Evolutionary conservation across 306 rosid species (phyloP).

Genomic region (Vicia faba): DNA sequence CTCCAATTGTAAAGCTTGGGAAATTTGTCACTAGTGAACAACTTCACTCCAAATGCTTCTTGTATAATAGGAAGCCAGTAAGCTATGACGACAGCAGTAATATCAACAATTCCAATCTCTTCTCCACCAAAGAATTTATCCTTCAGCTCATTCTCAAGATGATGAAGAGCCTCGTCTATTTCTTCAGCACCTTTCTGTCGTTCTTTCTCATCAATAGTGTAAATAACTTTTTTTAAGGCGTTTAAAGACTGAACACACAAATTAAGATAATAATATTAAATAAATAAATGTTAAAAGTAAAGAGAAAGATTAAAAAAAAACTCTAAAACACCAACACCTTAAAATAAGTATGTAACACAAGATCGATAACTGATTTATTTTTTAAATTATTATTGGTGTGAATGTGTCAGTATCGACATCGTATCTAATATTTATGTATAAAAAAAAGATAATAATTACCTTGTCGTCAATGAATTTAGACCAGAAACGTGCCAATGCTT

Average conservation of each 20-base stretch:
- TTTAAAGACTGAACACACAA: slow-evolving; percentile 9
- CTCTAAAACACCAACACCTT: too few relatives aligned
- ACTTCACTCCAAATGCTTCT: slow-evolving; percentile 39
- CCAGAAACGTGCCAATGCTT: slow-evolving; percentile 62
- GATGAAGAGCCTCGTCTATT: slow-evolving; percentile 31
- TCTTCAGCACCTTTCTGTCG: slow-evolving; percentile 45
- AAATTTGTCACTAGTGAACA: slow-evolving; percentile 44
- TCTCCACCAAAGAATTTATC: slow-evolving; percentile 66
- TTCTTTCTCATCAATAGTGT: slow-evolving; percentile 27
- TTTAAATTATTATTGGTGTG: too few relatives aligned
- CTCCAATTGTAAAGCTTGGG: slow-evolving; percentile 52
- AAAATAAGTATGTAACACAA: too few relatives aligned
- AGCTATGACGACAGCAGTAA: slow-evolving; percentile 37
- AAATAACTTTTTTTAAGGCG: slow-evolving; percentile 15
- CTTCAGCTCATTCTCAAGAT: slow-evolving; percentile 57
- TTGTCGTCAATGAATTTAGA: slow-evolving; percentile 58
- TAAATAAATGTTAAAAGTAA: background rate
- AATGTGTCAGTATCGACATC: too few relatives aligned
- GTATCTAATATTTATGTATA: too few relatives aligned
- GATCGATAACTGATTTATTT: too few relatives aligned
- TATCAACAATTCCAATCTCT: slow-evolving; percentile 48
- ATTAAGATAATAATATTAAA: background rate
- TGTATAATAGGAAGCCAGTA: slow-evolving; percentile 10
- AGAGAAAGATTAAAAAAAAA: too few relatives aligned
- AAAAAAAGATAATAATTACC: slow-evolving; percentile 38